Evolutionary conservation across 2,329 filamentous ascomycete species (phyloP).

Genomic region (Aspergillus terreus): DNA sequence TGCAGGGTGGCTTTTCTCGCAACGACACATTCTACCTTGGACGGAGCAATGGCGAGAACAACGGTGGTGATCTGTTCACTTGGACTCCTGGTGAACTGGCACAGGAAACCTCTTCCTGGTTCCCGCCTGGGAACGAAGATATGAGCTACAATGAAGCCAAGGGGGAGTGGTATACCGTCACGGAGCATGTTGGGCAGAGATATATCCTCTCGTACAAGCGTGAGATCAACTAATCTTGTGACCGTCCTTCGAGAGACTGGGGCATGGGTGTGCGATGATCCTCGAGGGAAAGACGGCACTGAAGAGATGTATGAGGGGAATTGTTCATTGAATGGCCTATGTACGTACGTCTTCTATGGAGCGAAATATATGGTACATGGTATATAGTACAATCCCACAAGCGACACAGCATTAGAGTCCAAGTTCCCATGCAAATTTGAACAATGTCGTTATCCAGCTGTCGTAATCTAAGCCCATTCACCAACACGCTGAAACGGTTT

Average conservation of each 20-base stretch:
- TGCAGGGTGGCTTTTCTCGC: slow-evolving; percentile 33
- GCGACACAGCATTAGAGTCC: no score
- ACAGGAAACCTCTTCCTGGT: slow-evolving; percentile 1
- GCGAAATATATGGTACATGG: neutral
- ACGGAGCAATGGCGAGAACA: slow-evolving; percentile 26
- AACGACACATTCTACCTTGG: slow-evolving; percentile 32
- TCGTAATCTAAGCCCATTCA: slow-evolving; percentile 21
- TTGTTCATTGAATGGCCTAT: no score
- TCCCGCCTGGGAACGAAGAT: slow-evolving; percentile 31
- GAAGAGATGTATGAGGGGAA: no score
- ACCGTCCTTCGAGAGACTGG: no score
- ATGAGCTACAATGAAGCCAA: slow-evolving; percentile 28
- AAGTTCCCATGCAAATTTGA: neutral
- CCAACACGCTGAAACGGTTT: slow-evolving; percentile 31
- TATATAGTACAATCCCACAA: neutral
- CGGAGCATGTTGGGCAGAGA: slow-evolving; percentile 8
- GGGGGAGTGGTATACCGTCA: slow-evolving; percentile 19
- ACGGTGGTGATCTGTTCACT: slow-evolving; percentile 28
- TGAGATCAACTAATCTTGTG: neutral
- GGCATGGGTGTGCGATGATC: no score
- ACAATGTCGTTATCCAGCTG: neutral
- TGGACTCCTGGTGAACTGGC: slow-evolving; percentile 26
- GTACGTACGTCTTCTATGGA: no score
- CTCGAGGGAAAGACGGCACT: no score
- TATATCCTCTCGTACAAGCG: neutral